These are phyloP conservation scores for Pterocarpus santalinus DNA, from an alignment of 306 rosid species.

Conservation along the genomic window DNA sequence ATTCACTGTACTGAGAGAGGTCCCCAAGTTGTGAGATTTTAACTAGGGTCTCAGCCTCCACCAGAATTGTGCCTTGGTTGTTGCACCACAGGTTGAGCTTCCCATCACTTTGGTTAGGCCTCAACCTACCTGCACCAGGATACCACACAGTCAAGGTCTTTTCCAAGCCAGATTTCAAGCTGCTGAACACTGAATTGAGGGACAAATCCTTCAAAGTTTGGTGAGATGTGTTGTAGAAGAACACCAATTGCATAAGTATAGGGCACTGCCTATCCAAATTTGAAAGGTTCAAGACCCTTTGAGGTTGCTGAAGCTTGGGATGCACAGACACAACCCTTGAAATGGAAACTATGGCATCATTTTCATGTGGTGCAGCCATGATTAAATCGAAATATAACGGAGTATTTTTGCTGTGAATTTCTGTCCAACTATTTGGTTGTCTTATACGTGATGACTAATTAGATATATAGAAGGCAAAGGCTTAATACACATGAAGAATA, in stretches of 20 bases:
- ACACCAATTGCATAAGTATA: conserved; percentile 68
- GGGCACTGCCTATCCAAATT: conserved; percentile 88
- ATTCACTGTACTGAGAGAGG: conserved; percentile 65
- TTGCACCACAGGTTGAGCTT: conserved; percentile 77
- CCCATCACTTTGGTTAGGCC: conserved; percentile 53
- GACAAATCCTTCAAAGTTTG: conserved; percentile 34
- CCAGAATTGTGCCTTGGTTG: conserved; percentile 73
- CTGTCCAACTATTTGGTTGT: neutral
- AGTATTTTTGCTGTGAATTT: conserved; percentile 21
- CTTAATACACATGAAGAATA: conserved; percentile 13
- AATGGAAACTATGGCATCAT: conserved; percentile 52
- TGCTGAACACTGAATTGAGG: conserved; percentile 56
- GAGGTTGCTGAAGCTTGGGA: conserved; percentile 58
- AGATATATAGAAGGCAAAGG: conserved; percentile 20
- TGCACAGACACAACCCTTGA: conserved; percentile 57
- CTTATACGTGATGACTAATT: conserved; percentile 20
- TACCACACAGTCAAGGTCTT: conserved; percentile 69
- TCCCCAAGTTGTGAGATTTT: conserved; percentile 70
- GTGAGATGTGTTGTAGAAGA: conserved; percentile 54
- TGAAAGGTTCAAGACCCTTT: conserved; percentile 63
- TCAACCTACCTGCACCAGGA: conserved; percentile 76
- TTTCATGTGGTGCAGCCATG: conserved; percentile 54
- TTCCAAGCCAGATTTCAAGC: conserved; percentile 71
- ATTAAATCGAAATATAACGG: neutral
- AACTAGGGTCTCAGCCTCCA: conserved; percentile 52